A percentile compares a stretch with the other conserved stretches of the same genome.
Evolutionary conservation across 176 grass and related monocot genomes (phyloP).

Genomic region (Rhynchospora tenuis): DNA sequence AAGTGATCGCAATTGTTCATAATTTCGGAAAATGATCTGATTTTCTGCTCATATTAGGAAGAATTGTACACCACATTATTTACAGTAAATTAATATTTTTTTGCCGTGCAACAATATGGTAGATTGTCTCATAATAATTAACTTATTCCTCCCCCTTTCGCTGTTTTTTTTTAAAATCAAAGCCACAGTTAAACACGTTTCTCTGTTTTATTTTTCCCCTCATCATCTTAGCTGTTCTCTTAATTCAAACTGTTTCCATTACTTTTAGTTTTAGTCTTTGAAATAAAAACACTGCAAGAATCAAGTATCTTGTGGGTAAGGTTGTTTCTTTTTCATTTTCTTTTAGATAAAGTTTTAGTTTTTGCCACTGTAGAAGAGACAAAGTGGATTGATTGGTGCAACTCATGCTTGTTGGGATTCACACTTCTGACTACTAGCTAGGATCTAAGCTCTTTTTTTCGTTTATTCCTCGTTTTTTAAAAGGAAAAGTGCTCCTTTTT

Average conservation of each 20-base stretch:
- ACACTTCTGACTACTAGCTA: not conserved
- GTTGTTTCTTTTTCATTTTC: not conserved
- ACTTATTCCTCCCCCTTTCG: too few species aligned
- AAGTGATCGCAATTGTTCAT: too few species aligned
- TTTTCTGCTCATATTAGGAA: too few species aligned
- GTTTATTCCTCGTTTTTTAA: constrained; percentile 2
- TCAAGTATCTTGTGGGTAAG: not conserved
- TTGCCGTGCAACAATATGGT: too few species aligned
- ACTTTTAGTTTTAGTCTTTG: not conserved
- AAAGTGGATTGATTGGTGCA: constrained; percentile 10
- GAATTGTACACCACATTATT: too few species aligned
- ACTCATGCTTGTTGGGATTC: constrained; percentile 9
- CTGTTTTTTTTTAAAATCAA: too few species aligned
- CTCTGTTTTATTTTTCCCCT: too few species aligned
- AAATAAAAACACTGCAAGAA: not conserved
- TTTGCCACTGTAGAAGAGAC: not conserved
- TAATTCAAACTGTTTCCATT: not conserved
- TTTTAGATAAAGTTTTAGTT: not conserved
- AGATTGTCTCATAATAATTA: too few species aligned
- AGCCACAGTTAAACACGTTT: not conserved
- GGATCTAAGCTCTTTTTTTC: not conserved
- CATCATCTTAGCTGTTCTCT: not conserved
- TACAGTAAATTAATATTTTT: too few species aligned
- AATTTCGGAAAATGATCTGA: too few species aligned
- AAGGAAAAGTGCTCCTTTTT: not conserved